Conservation (phyloP, 2,329 filamentous ascomycete genomes). For the Aureobasidium sp. region DNA sequence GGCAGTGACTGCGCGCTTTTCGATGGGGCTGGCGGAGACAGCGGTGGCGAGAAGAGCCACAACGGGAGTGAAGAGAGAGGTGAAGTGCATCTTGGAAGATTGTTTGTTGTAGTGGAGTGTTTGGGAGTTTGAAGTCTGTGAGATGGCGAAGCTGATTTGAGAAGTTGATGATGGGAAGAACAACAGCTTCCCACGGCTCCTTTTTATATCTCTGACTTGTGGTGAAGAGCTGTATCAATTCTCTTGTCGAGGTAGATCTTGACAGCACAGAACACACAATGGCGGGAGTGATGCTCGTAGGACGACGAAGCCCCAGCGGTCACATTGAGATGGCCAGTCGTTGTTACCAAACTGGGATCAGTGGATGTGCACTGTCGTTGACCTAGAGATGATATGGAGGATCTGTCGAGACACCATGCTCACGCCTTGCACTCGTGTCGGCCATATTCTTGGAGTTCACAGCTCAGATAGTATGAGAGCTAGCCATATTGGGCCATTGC, state of each 20-base stretch:
- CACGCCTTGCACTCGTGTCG: neutral
- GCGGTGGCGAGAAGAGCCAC: slow-evolving; percentile 8
- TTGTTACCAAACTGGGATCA: neutral
- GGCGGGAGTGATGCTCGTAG: neutral
- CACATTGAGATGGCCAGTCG: slow-evolving; percentile 10
- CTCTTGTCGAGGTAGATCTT: neutral
- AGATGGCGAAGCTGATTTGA: neutral
- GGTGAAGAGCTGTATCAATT: neutral
- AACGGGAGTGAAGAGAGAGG: neutral
- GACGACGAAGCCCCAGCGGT: neutral
- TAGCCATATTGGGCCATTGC: neutral
- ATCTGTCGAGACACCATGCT: neutral
- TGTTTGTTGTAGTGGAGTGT: neutral
- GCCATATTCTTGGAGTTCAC: neutral
- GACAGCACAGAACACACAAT: neutral
- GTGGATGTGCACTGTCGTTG: neutral
- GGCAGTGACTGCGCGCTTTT: slow-evolving; percentile 20
- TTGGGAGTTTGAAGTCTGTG: too few relatives aligned
- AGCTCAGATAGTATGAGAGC: neutral
- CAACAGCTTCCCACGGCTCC: neutral
- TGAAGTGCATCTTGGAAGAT: slow-evolving; percentile 1
- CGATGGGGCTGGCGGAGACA: slow-evolving; percentile 5
- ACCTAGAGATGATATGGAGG: neutral
- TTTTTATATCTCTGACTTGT: neutral
- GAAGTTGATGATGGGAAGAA: neutral